These are phyloP conservation scores for Clarireedia sp. DNA, from an alignment of 2,329 filamentous ascomycete species.

Conservation along the genomic window DNA sequence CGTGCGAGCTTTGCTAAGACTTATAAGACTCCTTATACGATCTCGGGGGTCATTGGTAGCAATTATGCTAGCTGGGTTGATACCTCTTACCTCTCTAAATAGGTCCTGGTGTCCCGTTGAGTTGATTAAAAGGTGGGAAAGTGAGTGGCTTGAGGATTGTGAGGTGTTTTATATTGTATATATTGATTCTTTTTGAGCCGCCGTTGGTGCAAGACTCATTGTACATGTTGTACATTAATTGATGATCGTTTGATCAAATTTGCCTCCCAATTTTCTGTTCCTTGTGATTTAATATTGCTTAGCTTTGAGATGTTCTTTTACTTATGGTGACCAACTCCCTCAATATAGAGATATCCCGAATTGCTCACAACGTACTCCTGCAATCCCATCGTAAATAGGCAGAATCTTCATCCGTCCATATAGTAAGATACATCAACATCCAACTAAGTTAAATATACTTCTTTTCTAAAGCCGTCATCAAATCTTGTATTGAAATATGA, in stretches of 20 bases:
- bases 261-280: too few species aligned
- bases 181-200: background rate
- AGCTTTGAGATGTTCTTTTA: too few species aligned
- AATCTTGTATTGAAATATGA: too few species aligned
- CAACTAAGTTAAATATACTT: too few species aligned
- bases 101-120: background rate
- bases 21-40: constrained; percentile 34
- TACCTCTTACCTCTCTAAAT: constrained; percentile 31
- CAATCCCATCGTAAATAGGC: too few species aligned
- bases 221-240: background rate
- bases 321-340: too few species aligned
- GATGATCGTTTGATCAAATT: background rate
- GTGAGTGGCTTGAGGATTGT: background rate
- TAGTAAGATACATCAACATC: too few species aligned
- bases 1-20: constrained; percentile 40
- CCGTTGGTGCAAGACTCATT: background rate
- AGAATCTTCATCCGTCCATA: too few species aligned
- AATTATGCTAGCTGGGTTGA: constrained; percentile 38
- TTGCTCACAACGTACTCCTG: too few species aligned
- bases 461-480: too few species aligned
- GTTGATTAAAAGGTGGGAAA: background rate
- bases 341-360: too few species aligned
- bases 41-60: constrained; percentile 38
- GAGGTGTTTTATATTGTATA: background rate
- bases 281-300: too few species aligned